Base-by-base conservation (phyloP, 129 eudicot species). In the Arctium lappa region DNA sequence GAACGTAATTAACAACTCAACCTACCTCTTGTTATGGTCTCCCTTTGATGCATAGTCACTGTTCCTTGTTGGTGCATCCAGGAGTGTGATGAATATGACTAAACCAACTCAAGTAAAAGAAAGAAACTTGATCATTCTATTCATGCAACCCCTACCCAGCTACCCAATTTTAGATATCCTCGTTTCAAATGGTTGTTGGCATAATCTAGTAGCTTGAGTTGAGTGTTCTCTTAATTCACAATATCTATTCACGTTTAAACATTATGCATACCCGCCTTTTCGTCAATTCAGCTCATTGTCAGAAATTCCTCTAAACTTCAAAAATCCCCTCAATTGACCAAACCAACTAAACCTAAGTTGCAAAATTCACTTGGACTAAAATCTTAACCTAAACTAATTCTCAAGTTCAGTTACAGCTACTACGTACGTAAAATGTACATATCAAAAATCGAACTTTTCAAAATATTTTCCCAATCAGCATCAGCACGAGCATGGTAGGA, bases 271-370 rank as follows among this genome's bases (percentile, higher is more conserved):
- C 66, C 76, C 16, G 48, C 68, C 32, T 75, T 56, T 65, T 39
- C 69, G 12, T 32, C 75, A 42, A 31, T 33, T 82, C 74, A 33
- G 12, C 69, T 69, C 53, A 66, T 44, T 34, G 50, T 48, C 71
- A 53, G 0, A 80, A 32, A 36, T 10, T 70, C 63, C 82, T 37
- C 73, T 65, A 60, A 53, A 53, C 65, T 22, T 34, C 73, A 11
- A 72, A 10, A 80, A 48, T 2, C 38, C 37, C 63, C 44, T 40
- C 48, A 50, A 77, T 76, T 72, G 69, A 69, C 86, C 82, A 69
- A 33, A 65, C 27, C 27, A 81, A 65, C 81, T 68, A 75, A 76
- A 76, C 81, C 86, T 77, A 83, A 78, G 39, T 83, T 53, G 31
- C 74, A 72, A 77, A 77, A 39, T 72, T 84, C 74, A 77, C 73